Percentiles rank a stretch among this genome's conserved stretches.
phyloP scores from a whole-genome alignment of 2,329 filamentous ascomycete species.

The Penicillium sp. region DNA sequence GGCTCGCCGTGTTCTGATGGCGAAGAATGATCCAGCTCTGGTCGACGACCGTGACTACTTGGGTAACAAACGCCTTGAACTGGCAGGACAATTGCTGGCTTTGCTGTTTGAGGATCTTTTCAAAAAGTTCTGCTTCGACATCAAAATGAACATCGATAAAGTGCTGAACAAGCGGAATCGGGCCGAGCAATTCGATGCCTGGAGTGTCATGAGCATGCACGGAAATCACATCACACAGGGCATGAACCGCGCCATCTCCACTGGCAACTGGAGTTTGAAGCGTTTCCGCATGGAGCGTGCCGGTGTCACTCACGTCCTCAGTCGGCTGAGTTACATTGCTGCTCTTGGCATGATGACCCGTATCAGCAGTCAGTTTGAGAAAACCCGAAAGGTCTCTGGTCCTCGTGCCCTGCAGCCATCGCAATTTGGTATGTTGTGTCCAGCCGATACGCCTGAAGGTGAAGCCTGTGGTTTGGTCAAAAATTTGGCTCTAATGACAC shows the following conservation, averaged over 20 bases:
- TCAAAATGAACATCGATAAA: slow-evolving; percentile 94
- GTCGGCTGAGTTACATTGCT: slow-evolving; percentile 91
- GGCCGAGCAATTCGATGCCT: slow-evolving; percentile 83
- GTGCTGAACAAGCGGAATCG: slow-evolving; percentile 91
- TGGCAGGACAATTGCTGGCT: slow-evolving; percentile 91
- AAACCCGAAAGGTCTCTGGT: slow-evolving; percentile 94
- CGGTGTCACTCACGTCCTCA: slow-evolving; percentile 94
- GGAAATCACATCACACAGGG: slow-evolving; percentile 86
- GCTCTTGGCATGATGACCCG: slow-evolving; percentile 99
- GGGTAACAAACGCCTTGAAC: slow-evolving; percentile 91
- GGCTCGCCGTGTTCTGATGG: slow-evolving; percentile 94
- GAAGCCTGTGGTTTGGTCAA: slow-evolving; percentile 98
- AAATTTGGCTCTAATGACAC: slow-evolving; percentile 97
- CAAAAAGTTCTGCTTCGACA: slow-evolving; percentile 86
- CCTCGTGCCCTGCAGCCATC: slow-evolving; percentile 95
- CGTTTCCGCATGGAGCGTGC: slow-evolving; percentile 98
- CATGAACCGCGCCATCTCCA: slow-evolving; percentile 94
- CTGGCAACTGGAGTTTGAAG: slow-evolving; percentile 96
- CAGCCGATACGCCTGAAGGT: slow-evolving; percentile 96
- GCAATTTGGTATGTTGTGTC: slow-evolving; percentile 97
- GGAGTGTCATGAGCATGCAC: slow-evolving; percentile 79
- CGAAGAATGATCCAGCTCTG: slow-evolving; percentile 81
- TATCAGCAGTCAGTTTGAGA: slow-evolving; percentile 98
- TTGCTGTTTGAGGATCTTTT: slow-evolving; percentile 96
- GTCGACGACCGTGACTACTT: slow-evolving; percentile 98